Conservation (phyloP, 83 land plant species). For the Picea mariana region DNA sequence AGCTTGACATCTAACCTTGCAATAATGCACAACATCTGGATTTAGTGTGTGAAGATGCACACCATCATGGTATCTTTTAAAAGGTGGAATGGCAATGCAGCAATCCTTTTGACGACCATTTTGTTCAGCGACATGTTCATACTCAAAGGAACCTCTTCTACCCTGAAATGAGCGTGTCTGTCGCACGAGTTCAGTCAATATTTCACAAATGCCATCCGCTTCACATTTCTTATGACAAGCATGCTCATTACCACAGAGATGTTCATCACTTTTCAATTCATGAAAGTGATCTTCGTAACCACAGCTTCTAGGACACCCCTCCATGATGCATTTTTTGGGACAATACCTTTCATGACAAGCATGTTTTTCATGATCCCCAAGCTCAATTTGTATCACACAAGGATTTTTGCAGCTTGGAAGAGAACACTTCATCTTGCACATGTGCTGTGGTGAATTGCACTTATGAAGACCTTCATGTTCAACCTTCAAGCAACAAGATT, state of each 20-base stretch:
- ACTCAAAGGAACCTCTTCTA: constrained; percentile 27
- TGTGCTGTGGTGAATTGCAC: constrained; percentile 17
- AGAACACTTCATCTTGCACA: constrained; percentile 36
- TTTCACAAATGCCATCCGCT: constrained; percentile 27
- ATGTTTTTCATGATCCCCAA: constrained; percentile 28
- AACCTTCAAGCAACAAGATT: constrained; percentile 18
- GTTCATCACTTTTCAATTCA: background rate
- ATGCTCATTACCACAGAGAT: constrained; percentile 30
- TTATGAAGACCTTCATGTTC: constrained; percentile 32
- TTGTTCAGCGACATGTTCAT: constrained; percentile 34
- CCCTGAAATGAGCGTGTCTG: constrained; percentile 32
- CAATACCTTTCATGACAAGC: constrained; percentile 31
- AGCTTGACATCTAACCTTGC: too few relatives aligned
- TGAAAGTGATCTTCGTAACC: too few relatives aligned
- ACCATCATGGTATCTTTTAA: background rate
- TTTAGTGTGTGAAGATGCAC: too few relatives aligned
- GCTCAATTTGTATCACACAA: constrained; percentile 17
- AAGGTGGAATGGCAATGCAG: constrained; percentile 22
- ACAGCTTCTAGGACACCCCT: background rate
- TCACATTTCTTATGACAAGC: constrained; percentile 18
- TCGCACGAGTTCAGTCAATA: constrained; percentile 20
- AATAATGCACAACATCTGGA: too few relatives aligned
- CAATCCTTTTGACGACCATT: constrained; percentile 17
- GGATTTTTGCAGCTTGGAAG: constrained; percentile 23
- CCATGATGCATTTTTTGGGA: constrained; percentile 29